phyloP scores from a whole-genome alignment of 352 stramenopile genomes.

The Globisporangium nodosum region DNA sequence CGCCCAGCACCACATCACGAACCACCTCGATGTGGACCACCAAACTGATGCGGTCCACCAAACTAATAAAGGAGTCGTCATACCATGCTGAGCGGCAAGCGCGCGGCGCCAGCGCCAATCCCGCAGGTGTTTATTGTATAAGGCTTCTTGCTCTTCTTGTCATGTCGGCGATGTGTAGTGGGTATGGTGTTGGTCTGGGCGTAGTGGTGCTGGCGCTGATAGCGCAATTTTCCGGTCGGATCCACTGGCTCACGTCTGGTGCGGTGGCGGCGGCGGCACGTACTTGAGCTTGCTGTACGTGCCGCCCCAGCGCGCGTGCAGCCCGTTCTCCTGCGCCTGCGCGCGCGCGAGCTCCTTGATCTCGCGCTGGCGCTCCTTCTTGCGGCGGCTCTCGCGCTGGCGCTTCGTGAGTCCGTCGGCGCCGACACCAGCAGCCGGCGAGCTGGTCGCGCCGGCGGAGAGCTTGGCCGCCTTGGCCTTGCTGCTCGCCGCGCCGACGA shows the following conservation, averaged over 20 bases:
- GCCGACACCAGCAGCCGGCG: constrained; percentile 3
- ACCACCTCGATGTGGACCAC: no score
- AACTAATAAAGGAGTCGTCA: neutral
- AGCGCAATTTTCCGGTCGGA: constrained; percentile 1
- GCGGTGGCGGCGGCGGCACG: constrained; percentile 34
- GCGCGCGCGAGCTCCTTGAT: constrained; percentile 65
- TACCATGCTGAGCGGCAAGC: constrained; percentile 29
- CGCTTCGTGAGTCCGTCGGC: constrained; percentile 67
- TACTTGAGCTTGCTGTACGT: constrained; percentile 57
- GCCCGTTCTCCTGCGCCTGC: constrained; percentile 59
- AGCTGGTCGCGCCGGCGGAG: constrained; percentile 10
- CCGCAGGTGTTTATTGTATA: constrained; percentile 73
- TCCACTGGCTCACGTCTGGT: neutral
- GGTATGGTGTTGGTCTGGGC: neutral
- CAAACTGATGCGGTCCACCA: no score
- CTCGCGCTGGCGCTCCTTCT: constrained; percentile 73
- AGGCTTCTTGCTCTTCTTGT: neutral
- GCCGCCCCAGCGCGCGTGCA: constrained; percentile 59
- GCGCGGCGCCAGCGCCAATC: constrained; percentile 31
- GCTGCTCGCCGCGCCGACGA: constrained; percentile 34
- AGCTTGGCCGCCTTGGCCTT: neutral
- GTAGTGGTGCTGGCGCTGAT: constrained; percentile 1
- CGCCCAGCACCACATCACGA: neutral
- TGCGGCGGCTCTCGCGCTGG: constrained; percentile 72
- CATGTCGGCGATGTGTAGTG: neutral